Base-by-base conservation (phyloP, 805 yeast species). In the Dipodascopsis uninucleata region DNA sequence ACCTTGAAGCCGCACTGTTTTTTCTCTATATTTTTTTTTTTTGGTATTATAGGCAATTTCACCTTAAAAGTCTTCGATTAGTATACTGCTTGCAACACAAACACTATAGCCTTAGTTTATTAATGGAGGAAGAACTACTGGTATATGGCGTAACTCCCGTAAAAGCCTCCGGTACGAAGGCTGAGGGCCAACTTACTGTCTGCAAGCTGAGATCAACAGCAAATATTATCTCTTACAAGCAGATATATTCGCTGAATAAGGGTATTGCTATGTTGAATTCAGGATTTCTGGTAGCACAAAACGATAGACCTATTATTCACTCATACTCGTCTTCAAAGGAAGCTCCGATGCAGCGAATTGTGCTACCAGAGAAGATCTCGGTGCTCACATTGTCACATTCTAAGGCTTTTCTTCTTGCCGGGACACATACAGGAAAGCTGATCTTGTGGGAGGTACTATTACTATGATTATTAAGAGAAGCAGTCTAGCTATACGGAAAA, bases 291-390 rank as follows among this genome's bases (percentile, higher is more conserved):
- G 43, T 40, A 6, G 47, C 47, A 5, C 50, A 45, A 22, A 25
- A 40, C 10, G 45, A 31, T 8, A 31, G 45, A 31, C 47, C 53
- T 2, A 17, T 49, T 3, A 41, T 49, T 12, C 23, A 49, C 31
- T 38, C 42, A 5, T 49, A 49, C 29, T 37, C 45, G 7, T 20
- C 23, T 5, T 16, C 23, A 5, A 49, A 45, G 21, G 53, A 49
- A 3, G 47, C 35, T 9, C 53, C 53, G 4, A 41, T 49, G 10
- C 53, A 88, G 67, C 72, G 82, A 57, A 71, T 89, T 31, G 93
- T 96, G 0, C 70, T 89, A 10, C 96, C 97, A 0, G 97, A 86
- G 63, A 78, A 77, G 41, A 64, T 89, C 31, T 66, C 75, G 10
- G 77, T 86, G 59, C 57, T 86, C 38, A 68, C 75, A 0, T 57